phyloP scores from a whole-genome alignment of 2,329 filamentous ascomycete genomes.

The Fusarium sterilihyphosum region DNA sequence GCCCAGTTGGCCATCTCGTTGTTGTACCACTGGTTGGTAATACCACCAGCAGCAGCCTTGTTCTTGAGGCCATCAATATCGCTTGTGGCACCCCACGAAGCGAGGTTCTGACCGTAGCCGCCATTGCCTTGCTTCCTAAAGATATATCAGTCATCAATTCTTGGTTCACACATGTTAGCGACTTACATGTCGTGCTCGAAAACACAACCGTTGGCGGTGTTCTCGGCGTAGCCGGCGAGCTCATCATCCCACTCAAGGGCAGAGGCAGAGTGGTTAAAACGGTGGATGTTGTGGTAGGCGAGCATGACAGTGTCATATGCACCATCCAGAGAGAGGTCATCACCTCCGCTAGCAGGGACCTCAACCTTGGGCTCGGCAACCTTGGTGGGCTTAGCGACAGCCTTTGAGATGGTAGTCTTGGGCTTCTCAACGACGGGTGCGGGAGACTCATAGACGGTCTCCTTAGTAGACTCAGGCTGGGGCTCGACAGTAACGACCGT shows the following conservation, averaged over 20 bases:
- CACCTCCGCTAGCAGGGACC: conserved; percentile 1
- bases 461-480: conserved; percentile 1
- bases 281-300: conserved; percentile 86
- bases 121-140: conserved; percentile 65
- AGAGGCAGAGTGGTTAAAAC: conserved; percentile 79
- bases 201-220: conserved; percentile 72
- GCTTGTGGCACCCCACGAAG: conserved; percentile 63
- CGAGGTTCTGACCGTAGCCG: conserved; percentile 92
- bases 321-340: conserved; percentile 20
- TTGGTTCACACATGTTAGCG: neutral
- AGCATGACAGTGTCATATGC: conserved; percentile 58
- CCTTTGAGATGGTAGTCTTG: conserved; percentile 19
- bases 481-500: conserved; percentile 16
- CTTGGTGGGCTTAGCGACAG: conserved; percentile 15
- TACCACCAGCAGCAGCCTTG: conserved; percentile 70
- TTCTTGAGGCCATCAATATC: conserved; percentile 53
- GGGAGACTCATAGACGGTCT: conserved; percentile 6
- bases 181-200: conserved; percentile 82
- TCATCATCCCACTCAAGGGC: conserved; percentile 72
- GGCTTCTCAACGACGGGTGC: conserved; percentile 24
- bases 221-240: conserved; percentile 71
- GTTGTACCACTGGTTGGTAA: conserved; percentile 91
- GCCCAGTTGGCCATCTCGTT: conserved; percentile 71
- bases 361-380: conserved; percentile 17
- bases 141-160: conserved; percentile 45